A percentile compares a stretch with the other conserved stretches of the same genome.
Evolutionary conservation across 1,139 yeast species (phyloP).

Genomic region (Chernovozyma sophiae-reginae): DNA sequence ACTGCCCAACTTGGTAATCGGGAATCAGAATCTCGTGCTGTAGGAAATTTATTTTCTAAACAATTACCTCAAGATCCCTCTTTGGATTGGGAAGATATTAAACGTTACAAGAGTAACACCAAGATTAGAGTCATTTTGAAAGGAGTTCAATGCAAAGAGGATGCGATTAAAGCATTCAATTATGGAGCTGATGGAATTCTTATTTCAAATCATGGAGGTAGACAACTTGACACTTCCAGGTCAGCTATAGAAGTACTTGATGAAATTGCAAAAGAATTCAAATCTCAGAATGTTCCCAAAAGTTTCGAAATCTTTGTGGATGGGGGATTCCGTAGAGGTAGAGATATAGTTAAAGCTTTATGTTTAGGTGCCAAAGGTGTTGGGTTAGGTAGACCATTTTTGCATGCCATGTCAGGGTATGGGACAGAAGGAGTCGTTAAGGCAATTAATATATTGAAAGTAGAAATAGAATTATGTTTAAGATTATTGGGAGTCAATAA

Average conservation of each 20-base stretch:
- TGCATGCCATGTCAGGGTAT: slow-evolving; percentile 40
- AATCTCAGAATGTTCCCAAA: slow-evolving; percentile 3
- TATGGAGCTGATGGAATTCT: slow-evolving; percentile 39
- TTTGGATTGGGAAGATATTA: slow-evolving; percentile 9
- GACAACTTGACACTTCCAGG: slow-evolving; percentile 40
- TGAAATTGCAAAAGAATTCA: slow-evolving; percentile 20
- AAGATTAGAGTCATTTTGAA: slow-evolving; percentile 32
- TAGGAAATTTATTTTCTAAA: slow-evolving; percentile 2
- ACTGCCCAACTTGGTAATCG: slow-evolving; percentile 16
- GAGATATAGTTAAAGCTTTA: slow-evolving; percentile 44
- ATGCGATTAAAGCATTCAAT: slow-evolving; percentile 36
- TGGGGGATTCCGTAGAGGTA: slow-evolving; percentile 46
- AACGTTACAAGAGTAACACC: slow-evolving; percentile 7
- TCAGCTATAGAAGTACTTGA: slow-evolving; percentile 40
- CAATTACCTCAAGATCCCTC: slow-evolving; percentile 8
- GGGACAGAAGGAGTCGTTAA: slow-evolving; percentile 42
- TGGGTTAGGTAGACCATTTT: slow-evolving; percentile 45
- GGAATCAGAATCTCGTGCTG: slow-evolving; percentile 9
- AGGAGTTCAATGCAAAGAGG: slow-evolving; percentile 44
- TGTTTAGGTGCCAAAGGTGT: slow-evolving; percentile 50
- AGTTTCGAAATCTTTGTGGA: slow-evolving; percentile 37
- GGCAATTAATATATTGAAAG: slow-evolving; percentile 35
- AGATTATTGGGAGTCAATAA: slow-evolving; percentile 37
- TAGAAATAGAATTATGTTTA: slow-evolving; percentile 39
- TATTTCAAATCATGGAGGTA: slow-evolving; percentile 47